Base-by-base conservation (phyloP, 805 yeast species). In the Schizosaccharomyces lindneri region DNA sequence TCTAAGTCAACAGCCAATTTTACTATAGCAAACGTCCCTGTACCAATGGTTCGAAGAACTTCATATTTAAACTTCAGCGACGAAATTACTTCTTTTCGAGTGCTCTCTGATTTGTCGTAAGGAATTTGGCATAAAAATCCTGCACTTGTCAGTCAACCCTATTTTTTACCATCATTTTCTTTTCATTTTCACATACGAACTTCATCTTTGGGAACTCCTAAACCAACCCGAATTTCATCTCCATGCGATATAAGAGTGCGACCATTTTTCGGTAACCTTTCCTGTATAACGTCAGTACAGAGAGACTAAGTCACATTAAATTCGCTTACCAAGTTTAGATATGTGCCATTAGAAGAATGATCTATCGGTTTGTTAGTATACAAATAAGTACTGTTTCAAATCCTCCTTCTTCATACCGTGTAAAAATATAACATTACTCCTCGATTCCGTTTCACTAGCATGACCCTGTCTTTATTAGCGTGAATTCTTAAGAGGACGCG, bases 141-240 rank as follows among this genome's bases (percentile, higher is more conserved):
- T 48, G 36, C 27, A 31, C 27, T 9, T 36, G 41, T 36, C 41
- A 75, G 73, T 4, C 78, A 48, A 48, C 9, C 9, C 9, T 36
- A 36, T 36, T 13, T 36, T 13, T 3, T 36, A 7, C 41, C 2
- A n/a, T 3, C 15, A 1, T 36, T 11, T 11, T 36, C 13, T 24
- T 11, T 7, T 24, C 11, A 11, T 36, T 36, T 36, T 36, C 7
- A 31, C 60, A 5, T 57, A 57, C 60, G 46, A 27, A 79, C 67
- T 62, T 76, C 78, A 65, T 93, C 97, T 31, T 76, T 74, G 1
- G 84, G 77, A 0, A 89, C 84, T 4, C 97, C 97, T 19, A 82
- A 75, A 0, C 97, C 98, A 0, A 93, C 85, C 0, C 89, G 79
- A 48, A 93, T 84, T 68, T 87, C 95, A 71, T 93, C 99, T 4